A percentile compares a stretch with the other conserved stretches of the same genome.
Conservation (phyloP, 2,329 filamentous ascomycete genomes). For the Verticillium nubilum region DNA sequence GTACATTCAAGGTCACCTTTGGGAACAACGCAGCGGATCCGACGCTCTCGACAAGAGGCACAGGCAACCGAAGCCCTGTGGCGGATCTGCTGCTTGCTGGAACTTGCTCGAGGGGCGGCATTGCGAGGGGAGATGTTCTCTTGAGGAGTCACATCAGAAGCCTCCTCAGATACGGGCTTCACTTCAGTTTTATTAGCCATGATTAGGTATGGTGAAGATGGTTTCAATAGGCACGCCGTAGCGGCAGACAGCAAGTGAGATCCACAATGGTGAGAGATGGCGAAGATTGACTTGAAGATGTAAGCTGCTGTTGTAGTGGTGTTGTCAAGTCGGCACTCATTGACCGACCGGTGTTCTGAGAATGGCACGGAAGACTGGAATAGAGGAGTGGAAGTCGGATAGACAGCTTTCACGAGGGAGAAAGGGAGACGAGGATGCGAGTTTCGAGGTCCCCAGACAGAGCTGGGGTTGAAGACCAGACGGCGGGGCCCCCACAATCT, state of each 20-base stretch:
- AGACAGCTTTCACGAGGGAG: background rate
- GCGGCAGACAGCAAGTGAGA: background rate
- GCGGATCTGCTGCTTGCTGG: conserved; percentile 30
- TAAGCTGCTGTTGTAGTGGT: background rate
- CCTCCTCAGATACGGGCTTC: conserved; percentile 12
- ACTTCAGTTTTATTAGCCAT: conserved; percentile 6
- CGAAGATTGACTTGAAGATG: background rate
- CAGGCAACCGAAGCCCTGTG: conserved; percentile 50
- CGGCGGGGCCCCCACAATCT: background rate
- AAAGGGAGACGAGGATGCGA: background rate
- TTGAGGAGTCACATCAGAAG: conserved; percentile 20
- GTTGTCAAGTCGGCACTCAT: background rate
- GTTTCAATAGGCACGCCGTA: background rate
- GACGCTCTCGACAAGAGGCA: conserved; percentile 43
- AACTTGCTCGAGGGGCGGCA: conserved; percentile 15
- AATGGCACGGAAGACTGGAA: background rate
- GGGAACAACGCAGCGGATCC: conserved; percentile 46
- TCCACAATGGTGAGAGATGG: background rate
- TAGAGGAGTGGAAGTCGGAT: background rate
- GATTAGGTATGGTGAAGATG: background rate
- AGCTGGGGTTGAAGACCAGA: background rate
- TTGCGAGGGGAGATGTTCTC: conserved; percentile 27
- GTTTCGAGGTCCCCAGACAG: background rate
- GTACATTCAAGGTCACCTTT: conserved; percentile 44
- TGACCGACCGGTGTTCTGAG: background rate